Evolutionary conservation across 1,284 basidiomycete species (phyloP), one percentile per base, ranked within the genome.

Genomic region (Xerocomus amazonicus): DNA sequence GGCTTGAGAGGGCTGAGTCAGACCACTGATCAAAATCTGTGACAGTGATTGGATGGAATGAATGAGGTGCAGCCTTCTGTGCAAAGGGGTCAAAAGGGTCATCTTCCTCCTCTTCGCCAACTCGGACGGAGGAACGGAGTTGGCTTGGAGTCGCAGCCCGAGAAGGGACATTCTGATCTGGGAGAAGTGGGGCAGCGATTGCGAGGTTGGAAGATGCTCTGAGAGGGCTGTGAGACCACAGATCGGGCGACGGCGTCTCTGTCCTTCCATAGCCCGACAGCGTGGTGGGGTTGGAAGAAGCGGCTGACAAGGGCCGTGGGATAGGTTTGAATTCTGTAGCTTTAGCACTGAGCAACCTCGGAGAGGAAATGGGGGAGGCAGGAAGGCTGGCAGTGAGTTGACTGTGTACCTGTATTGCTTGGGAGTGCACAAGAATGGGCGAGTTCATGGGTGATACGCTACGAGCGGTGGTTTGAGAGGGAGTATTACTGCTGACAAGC

Each of bases 111-210:
- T 74, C 76, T 31, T 83, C 75, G 16, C 69, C 78, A 6, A 75
- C 76, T 39, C 75, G 77, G 42, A 80, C 70, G 16, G 81, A 83
- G 6, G 84, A 81, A 29, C 86, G 80, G 19, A 88, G 70, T 16
- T 75, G 76, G 31, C 65, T 67, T n/a, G 65, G 65, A 8, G 68
- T 67, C 10, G 47, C 67, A 9, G 67, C 56, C 17, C 77, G 70
- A 16, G 73, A 76, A 19, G 83, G 73, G n/a, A 80, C 71, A 5
- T 76, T 76, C 45, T 80, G 81, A 56, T 91, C 89, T 45, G 88
- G 84, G 33, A 92, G 78, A 29, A 95, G 74, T 3, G 92, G 92
- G 1, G 90, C 87, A 9, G 91, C 92, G 53, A 94, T 92, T 32
- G 91, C 90, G 9, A 94, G 78, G 63, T 91, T 94, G 3, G 90